Evolutionary conservation across 768 basidiomycete genomes (phyloP).

Genomic region (Lactifluus subvellereus): DNA sequence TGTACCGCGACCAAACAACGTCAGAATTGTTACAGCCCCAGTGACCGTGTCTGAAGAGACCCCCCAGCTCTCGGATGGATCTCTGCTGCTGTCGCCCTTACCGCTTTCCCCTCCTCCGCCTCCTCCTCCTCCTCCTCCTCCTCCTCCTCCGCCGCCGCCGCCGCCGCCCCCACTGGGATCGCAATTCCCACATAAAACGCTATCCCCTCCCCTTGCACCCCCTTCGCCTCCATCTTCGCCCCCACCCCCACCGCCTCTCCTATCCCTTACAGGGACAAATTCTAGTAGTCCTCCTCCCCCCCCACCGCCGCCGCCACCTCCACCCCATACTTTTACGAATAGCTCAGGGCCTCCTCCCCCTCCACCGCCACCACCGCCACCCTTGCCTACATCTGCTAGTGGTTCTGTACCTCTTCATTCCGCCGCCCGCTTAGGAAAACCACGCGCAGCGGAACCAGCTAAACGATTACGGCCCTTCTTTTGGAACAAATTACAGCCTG

Average conservation of each 20-base stretch:
- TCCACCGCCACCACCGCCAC: slow-evolving; percentile 5
- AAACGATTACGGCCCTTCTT: slow-evolving; percentile 80
- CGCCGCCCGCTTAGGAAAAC: slow-evolving; percentile 27
- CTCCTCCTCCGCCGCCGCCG: slow-evolving; percentile 22
- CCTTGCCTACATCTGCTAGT: slow-evolving; percentile 4
- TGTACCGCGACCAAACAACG: slow-evolving; percentile 33
- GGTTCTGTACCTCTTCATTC: slow-evolving; percentile 19
- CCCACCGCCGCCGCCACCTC: slow-evolving; percentile 6
- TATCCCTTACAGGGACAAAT: not conserved
- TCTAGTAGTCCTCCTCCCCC: not conserved
- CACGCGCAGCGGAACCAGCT: slow-evolving; percentile 38
- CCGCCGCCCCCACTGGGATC: slow-evolving; percentile 18
- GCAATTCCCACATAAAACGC: slow-evolving; percentile 21
- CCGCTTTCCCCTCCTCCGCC: slow-evolving; percentile 28
- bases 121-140: slow-evolving; percentile 32
- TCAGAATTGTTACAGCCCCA: not conserved
- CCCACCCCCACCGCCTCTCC: slow-evolving; percentile 24
- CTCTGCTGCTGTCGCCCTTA: slow-evolving; percentile 1
- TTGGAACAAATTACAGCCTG: slow-evolving; percentile 72
- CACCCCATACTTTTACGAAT: not conserved
- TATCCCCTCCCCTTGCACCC: slow-evolving; percentile 28
- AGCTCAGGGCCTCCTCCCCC: not conserved
- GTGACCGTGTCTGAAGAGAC: slow-evolving; percentile 6
- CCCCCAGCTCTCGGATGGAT: not conserved
- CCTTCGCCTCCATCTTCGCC: slow-evolving; percentile 20